Base-by-base conservation (phyloP, 192 early-diverging fungal genomes). In the Backusella morwellensis region DNA sequence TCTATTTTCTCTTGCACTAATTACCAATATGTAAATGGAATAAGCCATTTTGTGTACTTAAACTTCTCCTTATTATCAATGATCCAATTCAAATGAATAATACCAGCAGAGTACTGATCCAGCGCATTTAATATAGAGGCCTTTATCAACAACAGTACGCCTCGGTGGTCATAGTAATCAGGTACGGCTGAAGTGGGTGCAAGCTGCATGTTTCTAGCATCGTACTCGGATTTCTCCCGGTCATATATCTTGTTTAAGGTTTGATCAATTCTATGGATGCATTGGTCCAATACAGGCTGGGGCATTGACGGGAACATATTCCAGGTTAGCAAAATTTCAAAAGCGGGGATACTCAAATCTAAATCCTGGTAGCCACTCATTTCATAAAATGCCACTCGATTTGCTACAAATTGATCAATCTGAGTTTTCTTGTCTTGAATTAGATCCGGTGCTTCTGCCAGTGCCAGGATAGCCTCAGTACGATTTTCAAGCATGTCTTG, bases 401-500 rank as follows among this genome's bases (percentile, higher is more conserved):
- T 84, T n/a, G 80, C 63, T 9, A 89, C 85, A 74, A 83, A 89
- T 70, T 84, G 83, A 17, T 89, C 88, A 21, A 86, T 73, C 2
- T 81, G 74, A 14, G 85, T 84, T 17, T 81, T 89, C 72, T 87
- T 88, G 14, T 63, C 26, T 35, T 82, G 78, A 69, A 83, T 77
- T n/a, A 86, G 56, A 21, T 84, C 76, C 21, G 84, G 78, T 23
- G 86, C 85, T 35, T 81, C 70, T 12, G 82, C 83, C 70, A 92
- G 94, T 70, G 92, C 89, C 17, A 88, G 63, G 17, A 95, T 88
- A 0, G 94, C 94, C 74, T 94, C 92, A n/a, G 87, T 88, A n/a
- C 89, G 91, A 41, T 92, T 88, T 4, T 93, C 93, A 4, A 85
- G 77, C 42, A 86, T 86, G 35, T 86, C 86, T 32, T 85, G 38